Conservation (phyloP, 2,329 filamentous ascomycete genomes). For the Corynespora cassiicola region DNA sequence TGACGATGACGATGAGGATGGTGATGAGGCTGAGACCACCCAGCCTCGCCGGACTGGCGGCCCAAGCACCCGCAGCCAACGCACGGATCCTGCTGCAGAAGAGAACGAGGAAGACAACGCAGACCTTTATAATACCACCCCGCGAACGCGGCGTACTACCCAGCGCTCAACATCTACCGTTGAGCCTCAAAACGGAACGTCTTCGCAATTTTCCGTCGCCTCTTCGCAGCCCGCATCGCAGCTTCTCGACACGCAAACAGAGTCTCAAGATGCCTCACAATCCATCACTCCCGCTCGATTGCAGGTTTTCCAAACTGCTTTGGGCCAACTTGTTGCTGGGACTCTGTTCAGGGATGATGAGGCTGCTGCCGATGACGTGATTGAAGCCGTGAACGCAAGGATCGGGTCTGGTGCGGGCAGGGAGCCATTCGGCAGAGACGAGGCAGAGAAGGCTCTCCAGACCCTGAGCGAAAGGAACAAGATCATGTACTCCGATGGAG, state of each 20-base stretch:
- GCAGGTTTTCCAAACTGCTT: conserved; percentile 75
- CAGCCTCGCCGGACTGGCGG: conserved; percentile 47
- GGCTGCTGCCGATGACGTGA: conserved; percentile 75
- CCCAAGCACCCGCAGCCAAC: conserved; percentile 41
- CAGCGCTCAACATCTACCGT: conserved; percentile 50
- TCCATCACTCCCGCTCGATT: conserved; percentile 70
- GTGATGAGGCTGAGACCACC: conserved; percentile 47
- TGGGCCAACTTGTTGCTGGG: conserved; percentile 84
- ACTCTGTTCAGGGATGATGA: conserved; percentile 87
- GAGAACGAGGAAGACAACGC: conserved; percentile 62
- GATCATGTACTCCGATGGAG: conserved; percentile 72
- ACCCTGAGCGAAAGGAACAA: conserved; percentile 84
- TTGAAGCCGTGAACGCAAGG: conserved; percentile 79
- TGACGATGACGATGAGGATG: conserved; percentile 67
- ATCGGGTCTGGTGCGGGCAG: conserved; percentile 66
- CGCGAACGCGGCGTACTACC: conserved; percentile 55
- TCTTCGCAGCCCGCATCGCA: conserved; percentile 82
- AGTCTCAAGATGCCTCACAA: conserved; percentile 43
- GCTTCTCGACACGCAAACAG: conserved; percentile 61
- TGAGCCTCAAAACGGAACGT: no score
- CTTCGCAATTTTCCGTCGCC: conserved; percentile 73
- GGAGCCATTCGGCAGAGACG: conserved; percentile 69
- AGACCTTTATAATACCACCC: conserved; percentile 61
- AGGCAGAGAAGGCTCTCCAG: conserved; percentile 79
- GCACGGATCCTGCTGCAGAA: conserved; percentile 38